A percentile compares a stretch with the other conserved stretches of the same genome.
Conservation (phyloP, 2,329 filamentous ascomycete species). For the Penicillium olsonii region DNA sequence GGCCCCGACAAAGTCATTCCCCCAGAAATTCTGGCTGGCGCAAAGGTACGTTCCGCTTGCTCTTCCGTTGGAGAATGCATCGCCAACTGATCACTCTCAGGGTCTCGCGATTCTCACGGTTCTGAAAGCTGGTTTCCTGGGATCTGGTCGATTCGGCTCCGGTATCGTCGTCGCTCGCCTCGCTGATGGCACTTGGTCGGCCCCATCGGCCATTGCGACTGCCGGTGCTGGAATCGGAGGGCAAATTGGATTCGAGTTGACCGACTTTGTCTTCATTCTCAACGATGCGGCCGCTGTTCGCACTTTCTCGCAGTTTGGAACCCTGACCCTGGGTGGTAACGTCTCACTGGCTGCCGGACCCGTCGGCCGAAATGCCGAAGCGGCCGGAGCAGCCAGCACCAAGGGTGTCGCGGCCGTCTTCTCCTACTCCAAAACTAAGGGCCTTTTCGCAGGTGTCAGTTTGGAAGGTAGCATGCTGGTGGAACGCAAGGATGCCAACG, state of each 20-base stretch:
- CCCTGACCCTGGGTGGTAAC: slow-evolving; percentile 90
- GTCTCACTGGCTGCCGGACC: slow-evolving; percentile 94
- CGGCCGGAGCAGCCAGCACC: slow-evolving; percentile 87
- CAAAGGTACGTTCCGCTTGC: slow-evolving; percentile 66
- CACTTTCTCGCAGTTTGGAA: slow-evolving; percentile 90
- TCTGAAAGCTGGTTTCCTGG: slow-evolving; percentile 53
- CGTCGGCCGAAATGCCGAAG: slow-evolving; percentile 91
- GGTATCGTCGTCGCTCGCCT: slow-evolving; percentile 53
- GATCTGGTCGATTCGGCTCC: slow-evolving; percentile 53
- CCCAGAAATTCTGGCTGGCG: slow-evolving; percentile 81
- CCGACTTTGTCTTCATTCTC: slow-evolving; percentile 90
- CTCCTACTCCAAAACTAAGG: slow-evolving; percentile 97
- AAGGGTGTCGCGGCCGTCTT: slow-evolving; percentile 90
- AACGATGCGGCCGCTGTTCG: slow-evolving; percentile 88
- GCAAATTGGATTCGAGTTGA: slow-evolving; percentile 54
- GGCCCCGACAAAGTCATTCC: slow-evolving; percentile 98
- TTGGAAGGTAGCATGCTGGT: slow-evolving; percentile 91
- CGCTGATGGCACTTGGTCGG: slow-evolving; percentile 51
- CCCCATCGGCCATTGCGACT: slow-evolving; percentile 52
- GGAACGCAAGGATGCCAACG: slow-evolving; percentile 93
- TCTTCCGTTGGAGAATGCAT: slow-evolving; percentile 7
- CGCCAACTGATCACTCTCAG: slow-evolving; percentile 28
- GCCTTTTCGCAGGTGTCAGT: slow-evolving; percentile 91
- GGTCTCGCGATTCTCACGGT: slow-evolving; percentile 53
- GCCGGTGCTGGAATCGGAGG: slow-evolving; percentile 53